Evolutionary conservation across 1,284 basidiomycete genomes (phyloP).

Genomic region (Cutaneotrichosporon dermatis): DNA sequence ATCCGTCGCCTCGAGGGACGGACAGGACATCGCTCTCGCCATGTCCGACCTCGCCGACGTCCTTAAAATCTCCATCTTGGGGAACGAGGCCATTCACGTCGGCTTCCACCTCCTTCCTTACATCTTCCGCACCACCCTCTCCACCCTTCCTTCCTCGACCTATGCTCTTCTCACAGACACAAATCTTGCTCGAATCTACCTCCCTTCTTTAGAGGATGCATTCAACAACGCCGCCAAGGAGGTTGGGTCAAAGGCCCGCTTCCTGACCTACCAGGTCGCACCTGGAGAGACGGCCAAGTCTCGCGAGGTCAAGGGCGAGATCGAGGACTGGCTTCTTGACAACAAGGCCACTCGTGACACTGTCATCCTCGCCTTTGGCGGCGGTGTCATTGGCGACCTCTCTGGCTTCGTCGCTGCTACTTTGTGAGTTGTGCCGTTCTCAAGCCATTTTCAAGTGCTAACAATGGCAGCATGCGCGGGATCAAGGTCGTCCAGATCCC

Average conservation of each 20-base stretch:
- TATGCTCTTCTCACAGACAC: conserved; percentile 94
- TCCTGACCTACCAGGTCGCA: conserved; percentile 72
- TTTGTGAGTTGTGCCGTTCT: conserved; percentile 60
- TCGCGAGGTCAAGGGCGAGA: conserved; percentile 82
- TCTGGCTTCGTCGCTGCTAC: conserved; percentile 96
- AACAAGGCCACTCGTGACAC: conserved; percentile 90
- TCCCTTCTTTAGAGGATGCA: conserved; percentile 61
- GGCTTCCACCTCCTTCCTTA: conserved; percentile 85
- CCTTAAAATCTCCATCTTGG: conserved; percentile 72
- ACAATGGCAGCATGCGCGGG: conserved; percentile 65
- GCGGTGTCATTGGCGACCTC: conserved; percentile 94
- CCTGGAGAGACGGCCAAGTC: conserved; percentile 93
- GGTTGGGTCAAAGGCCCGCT: conserved; percentile 55
- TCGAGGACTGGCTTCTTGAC: conserved; percentile 89
- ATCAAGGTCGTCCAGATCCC: conserved; percentile 94
- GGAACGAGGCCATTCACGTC: conserved; percentile 81
- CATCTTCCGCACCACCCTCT: conserved; percentile 73
- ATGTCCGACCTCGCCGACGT: conserved; percentile 42
- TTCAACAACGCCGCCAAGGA: conserved; percentile 57
- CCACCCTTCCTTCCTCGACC: conserved; percentile 72
- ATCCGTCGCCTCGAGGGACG: not conserved
- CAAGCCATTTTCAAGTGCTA: conserved; percentile 1
- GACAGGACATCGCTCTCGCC: conserved; percentile 5
- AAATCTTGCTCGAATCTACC: conserved; percentile 75
- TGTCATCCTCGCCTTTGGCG: conserved; percentile 87